Evolutionary conservation across 352 stramenopile genomes (phyloP), one percentile per base, ranked within the genome.

Genomic region (Discostella stelligera): DNA sequence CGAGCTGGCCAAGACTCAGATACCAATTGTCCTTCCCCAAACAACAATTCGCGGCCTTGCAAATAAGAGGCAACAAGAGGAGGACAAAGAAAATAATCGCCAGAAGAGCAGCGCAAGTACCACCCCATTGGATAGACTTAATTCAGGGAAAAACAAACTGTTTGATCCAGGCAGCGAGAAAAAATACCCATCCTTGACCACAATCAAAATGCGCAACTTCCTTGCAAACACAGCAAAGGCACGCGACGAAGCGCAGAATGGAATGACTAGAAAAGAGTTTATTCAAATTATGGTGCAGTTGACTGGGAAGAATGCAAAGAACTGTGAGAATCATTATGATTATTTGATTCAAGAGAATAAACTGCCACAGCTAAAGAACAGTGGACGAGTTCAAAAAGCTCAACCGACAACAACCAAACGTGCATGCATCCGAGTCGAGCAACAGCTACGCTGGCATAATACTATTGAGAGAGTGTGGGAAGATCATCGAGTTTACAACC

Each of bases 361-460:
- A 61, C n/a, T 61, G 18, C 53, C 53, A 32, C 16, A 61, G 53
- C 53, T 61, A 32, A 61, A 61, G 27, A 61, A 41, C 27, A n/a
- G 27, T 37, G 20, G 59, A n/a, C 32, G 16, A 52, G 59, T 55
- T 16, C 39, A 56, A 66, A 66, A 23, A 18, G 59, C 59, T 8
- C 59, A 66, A 30, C 39, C 16, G 27, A 66, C 59, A 66, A 66
- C 59, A 55, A 66, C 59, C 21, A 66, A 66, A 23, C 21, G 59
- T 16, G 23, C 25, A 39, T 37, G 21, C 11, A 66, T 66, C 46
- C 52, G 21, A 55, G 49, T 50, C 18, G 23, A 52, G 27, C 23
- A 66, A 30, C 59, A 52, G 20, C 21, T 66, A 30, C 39, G 59
- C 18, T 66, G 59, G 59, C 59, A 66, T 66, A 50, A 23, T 16